Evolutionary conservation across 1,139 yeast genomes (phyloP), one percentile per base, ranked within the genome.

Genomic region (Scheffersomyces parashehatae): DNA sequence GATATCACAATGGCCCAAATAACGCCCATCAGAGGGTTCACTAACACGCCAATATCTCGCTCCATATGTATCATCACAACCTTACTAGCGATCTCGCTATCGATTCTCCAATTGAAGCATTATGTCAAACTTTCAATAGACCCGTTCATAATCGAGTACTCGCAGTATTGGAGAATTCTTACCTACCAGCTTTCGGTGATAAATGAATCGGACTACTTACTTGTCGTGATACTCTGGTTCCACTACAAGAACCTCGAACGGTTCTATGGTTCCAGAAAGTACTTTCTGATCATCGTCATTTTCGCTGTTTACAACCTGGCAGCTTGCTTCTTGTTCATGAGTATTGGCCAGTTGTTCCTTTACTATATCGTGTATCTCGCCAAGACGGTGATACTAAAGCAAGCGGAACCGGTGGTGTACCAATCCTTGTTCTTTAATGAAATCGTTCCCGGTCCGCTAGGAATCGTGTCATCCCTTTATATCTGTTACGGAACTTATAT

Each of bases 111-210:
- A 38, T 54, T 73, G 43, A 85, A 85, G 58, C 81, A 82, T 47
- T 57, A 73, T 39, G 80, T 82, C 50, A 65, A 67, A 32, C 65
- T 83, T 35, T 66, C 79, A 16, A 71, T 83, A 37, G 79, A 75
- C 39, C 93, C 93, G 4, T 82, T 79, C 52, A 69, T 87, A 13
- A 54, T 73, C 10, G 70, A 75, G 44, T 85, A 87, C 72, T 54
- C 64, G 38, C 95, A 87, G 54, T 83, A 78, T 62, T 86, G 93
- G 90, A 67, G 95, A 39, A 53, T 85, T 11, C 40, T 75, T 4
- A 62, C 81, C 3, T 78, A 73, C 57, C 93, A 83, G 56, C 42
- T 79, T 20, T 68, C 81, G 4, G 85, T 78, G 47, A 67, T 77
- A 37, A 85, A 83, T 55, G 90, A 85, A 59, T 79, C 88, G 2